phyloP scores from a whole-genome alignment of 169 alveolate genomes.

The Cryptosporidium canis region DNA sequence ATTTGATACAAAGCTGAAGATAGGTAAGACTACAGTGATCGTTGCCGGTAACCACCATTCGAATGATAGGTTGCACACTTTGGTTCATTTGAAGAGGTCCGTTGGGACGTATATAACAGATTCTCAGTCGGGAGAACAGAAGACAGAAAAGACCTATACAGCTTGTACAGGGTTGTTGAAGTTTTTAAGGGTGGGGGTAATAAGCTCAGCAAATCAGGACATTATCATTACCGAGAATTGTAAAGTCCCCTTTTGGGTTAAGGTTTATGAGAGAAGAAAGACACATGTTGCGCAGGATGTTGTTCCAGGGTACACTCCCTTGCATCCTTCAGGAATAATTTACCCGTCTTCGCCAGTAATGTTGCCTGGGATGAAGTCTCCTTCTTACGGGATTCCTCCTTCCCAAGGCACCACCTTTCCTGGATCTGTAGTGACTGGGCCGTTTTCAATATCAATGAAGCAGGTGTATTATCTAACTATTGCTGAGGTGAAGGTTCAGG shows the following conservation, averaged over 20 bases:
- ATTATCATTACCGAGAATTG: not conserved
- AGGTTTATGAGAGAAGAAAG: not conserved
- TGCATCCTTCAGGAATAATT: not conserved
- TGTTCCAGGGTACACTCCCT: not conserved
- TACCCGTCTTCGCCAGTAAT: not conserved
- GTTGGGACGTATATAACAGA: not conserved
- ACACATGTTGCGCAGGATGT: not conserved
- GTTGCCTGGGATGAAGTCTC: not conserved
- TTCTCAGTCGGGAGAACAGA: too few relatives aligned
- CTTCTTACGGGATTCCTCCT: conserved; percentile 2
- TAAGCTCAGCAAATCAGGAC: not conserved
- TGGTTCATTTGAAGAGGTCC: not conserved
- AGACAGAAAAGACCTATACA: not conserved
- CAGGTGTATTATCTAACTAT: not conserved
- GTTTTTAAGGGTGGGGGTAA: not conserved
- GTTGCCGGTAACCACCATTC: not conserved
- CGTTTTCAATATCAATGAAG: not conserved
- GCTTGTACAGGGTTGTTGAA: conserved; percentile 6
- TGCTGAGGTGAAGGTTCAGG: not conserved
- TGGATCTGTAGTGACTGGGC: conserved; percentile 17
- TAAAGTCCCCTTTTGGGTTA: not conserved
- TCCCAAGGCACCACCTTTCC: not conserved
- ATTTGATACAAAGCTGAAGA: not conserved
- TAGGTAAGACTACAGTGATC: not conserved
- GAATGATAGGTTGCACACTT: not conserved